These are phyloP conservation scores for Boletellus deceptivus DNA, from an alignment of 1,284 basidiomycete species.

Conservation along the genomic window DNA sequence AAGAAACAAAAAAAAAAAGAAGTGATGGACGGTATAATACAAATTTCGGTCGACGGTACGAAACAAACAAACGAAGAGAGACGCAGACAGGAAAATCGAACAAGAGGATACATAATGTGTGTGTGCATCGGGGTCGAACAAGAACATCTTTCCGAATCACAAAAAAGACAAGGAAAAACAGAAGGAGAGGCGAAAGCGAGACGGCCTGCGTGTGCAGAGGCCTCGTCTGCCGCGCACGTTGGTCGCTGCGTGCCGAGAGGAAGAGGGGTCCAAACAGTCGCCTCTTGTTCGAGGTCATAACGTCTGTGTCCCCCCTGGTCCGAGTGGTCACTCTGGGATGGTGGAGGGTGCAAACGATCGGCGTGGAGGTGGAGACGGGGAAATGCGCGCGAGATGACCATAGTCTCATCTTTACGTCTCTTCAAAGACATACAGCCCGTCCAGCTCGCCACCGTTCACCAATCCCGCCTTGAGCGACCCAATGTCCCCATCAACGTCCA, in stretches of 20 bases:
- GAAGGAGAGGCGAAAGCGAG: too few species aligned
- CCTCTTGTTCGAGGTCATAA: too few species aligned
- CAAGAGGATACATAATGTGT: too few species aligned
- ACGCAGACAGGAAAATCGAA: too few species aligned
- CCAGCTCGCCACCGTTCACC: slow-evolving; percentile 31
- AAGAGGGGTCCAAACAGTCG: too few species aligned
- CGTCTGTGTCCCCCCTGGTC: too few species aligned
- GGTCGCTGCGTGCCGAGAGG: too few species aligned
- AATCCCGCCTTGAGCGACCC: slow-evolving; percentile 29
- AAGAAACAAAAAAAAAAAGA: not conserved
- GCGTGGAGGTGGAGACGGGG: not conserved
- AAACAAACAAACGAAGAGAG: too few species aligned
- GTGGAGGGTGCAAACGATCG: slow-evolving; percentile 5
- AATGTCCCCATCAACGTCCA: slow-evolving; percentile 17
- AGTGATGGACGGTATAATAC: not conserved
- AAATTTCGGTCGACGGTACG: not conserved
- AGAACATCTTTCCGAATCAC: too few species aligned
- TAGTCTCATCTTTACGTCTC: slow-evolving; percentile 9
- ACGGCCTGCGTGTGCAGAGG: not conserved
- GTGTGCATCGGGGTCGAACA: too few species aligned
- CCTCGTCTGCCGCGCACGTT: not conserved
- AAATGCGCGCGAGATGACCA: not conserved
- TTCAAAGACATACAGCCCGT: slow-evolving; percentile 33
- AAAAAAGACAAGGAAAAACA: too few species aligned
- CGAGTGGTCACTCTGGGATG: not conserved